These are phyloP conservation scores for Cyamopsis tetragonoloba DNA, from an alignment of 306 rosid genomes.

Conservation along the genomic window DNA sequence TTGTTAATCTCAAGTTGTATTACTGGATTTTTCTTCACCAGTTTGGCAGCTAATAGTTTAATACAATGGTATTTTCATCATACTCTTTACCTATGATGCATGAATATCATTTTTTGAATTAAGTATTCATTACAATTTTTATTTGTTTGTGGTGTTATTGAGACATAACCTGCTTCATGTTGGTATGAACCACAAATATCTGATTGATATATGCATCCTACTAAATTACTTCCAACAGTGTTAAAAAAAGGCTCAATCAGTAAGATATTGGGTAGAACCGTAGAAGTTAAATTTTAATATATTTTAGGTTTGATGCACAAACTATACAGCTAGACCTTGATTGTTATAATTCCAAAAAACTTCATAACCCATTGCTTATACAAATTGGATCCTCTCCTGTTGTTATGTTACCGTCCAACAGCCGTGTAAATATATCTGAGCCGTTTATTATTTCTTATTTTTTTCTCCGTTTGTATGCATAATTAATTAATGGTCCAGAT, in stretches of 20 bases:
- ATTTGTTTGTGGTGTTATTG: not conserved
- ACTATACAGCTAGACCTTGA: not conserved
- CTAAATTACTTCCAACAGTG: not conserved
- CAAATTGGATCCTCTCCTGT: no score
- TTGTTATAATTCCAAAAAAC: not conserved
- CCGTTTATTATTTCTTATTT: no score
- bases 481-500: no score
- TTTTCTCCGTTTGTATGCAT: no score
- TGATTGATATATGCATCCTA: not conserved
- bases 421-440: no score
- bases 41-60: conserved; percentile 24
- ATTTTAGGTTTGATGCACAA: not conserved
- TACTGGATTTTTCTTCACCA: conserved; percentile 62
- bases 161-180: conserved; percentile 2
- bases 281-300: not conserved
- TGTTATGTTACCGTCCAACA: no score
- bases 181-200: conserved; percentile 1
- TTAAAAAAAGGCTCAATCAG: not conserved
- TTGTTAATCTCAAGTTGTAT: conserved; percentile 29
- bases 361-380: not conserved
- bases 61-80: not conserved
- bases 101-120: not conserved
- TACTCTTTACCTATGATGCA: not conserved
- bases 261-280: not conserved
- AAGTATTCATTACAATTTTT: not conserved